Base-by-base conservation (phyloP, 257 asterid genomes). In the Rehmannia glutinosa region DNA sequence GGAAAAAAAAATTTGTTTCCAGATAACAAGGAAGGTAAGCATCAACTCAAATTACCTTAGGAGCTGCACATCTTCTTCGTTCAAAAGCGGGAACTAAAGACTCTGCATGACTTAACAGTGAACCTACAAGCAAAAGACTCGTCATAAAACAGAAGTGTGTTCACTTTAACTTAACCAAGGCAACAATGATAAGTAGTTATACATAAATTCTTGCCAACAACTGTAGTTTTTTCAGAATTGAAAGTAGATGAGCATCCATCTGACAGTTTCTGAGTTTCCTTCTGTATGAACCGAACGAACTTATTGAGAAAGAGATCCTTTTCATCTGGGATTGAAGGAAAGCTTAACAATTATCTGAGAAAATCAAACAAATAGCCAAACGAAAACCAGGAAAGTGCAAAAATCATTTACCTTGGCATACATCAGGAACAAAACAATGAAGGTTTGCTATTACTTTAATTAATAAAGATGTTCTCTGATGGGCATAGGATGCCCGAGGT, bases 391-490 rank as follows among this genome's bases (percentile, higher is more conserved):
- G 35, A 64, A 64, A 30, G 24, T 19, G 33, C 50, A 21, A 38
- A n/a, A 41, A 32, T 36, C 28, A 54, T 57, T 80, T 83, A 91
- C 99, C 99, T 83, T 80, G 92, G 77, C 99, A 91, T 46, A 91
- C 89, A 61, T 83, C 91, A 32, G 97, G 97, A 77, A 85, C 94
- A 77, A 77, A 88, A 81, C 99, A 94, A 41, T 94, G 99, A 75
- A 94, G 97, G 76, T 94, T 94, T 71, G 99, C 99, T 23, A 94
- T 84, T 74, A 91, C 87, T 87, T 94, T 94, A 60, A 91, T 91
- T 84, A 94, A 77, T 57, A 94, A 77, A 13, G 99, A 91, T 71
- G 97, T 85, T 78, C 96, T 85, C 74, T 83, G 91, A 73, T 91
- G 95, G 28, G 97, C 93, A 77, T 87, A 94, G 43, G 97, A 83